phyloP scores from a whole-genome alignment of 1,284 basidiomycete species.

The Afroboletus lepidellus region DNA sequence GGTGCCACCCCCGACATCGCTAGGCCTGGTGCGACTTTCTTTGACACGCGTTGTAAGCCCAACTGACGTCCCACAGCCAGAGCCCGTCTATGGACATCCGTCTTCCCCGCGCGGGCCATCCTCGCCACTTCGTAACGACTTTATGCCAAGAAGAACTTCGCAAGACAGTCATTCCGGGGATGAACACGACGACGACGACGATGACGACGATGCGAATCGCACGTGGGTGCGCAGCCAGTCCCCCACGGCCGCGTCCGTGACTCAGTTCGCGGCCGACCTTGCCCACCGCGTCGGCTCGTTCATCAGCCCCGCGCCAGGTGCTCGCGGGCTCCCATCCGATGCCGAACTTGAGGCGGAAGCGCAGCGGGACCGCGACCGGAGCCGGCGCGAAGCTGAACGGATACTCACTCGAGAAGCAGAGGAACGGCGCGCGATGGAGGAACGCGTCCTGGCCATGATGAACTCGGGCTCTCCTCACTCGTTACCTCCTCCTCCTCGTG shows the following conservation, averaged over 20 bases:
- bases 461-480: slow-evolving; percentile 39
- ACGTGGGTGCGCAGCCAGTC: slow-evolving; percentile 43
- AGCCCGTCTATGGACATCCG: slow-evolving; percentile 35
- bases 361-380: slow-evolving; percentile 67
- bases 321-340: slow-evolving; percentile 53
- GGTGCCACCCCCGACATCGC: slow-evolving; percentile 29
- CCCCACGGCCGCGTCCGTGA: slow-evolving; percentile 63
- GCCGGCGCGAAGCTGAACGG: slow-evolving; percentile 69
- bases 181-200: slow-evolving; percentile 44
- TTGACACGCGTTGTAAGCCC: neutral
- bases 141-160: slow-evolving; percentile 38
- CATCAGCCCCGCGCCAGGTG: slow-evolving; percentile 49
- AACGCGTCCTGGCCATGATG: slow-evolving; percentile 72
- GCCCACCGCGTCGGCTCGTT: slow-evolving; percentile 67
- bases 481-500: slow-evolving; percentile 53
- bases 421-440: slow-evolving; percentile 64
- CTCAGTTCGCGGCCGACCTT: slow-evolving; percentile 67
- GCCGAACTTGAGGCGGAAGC: slow-evolving; percentile 79
- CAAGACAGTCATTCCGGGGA: slow-evolving; percentile 55
- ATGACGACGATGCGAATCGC: slow-evolving; percentile 43
- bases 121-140: slow-evolving; percentile 64
- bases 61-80: slow-evolving; percentile 25
- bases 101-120: slow-evolving; percentile 46
- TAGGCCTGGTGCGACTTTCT: slow-evolving; percentile 26
- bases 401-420: slow-evolving; percentile 70